Percentiles rank a stretch among this genome's conserved stretches.
phyloP scores from a whole-genome alignment of 2,329 filamentous ascomycete species.

The Emergomyces orientalis region DNA sequence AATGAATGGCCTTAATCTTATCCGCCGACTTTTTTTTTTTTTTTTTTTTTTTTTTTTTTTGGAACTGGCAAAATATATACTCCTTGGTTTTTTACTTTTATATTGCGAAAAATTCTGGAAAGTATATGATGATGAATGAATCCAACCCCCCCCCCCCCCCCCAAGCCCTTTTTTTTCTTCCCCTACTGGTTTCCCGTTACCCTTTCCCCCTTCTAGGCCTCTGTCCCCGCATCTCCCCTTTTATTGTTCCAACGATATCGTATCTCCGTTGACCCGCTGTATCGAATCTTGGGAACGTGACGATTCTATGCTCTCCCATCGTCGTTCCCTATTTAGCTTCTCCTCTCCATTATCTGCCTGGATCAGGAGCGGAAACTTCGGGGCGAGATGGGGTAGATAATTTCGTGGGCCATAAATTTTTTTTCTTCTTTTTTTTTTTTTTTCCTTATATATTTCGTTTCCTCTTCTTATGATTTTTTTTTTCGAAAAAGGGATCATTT shows the following conservation, averaged over 20 bases:
- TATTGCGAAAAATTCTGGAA: neutral
- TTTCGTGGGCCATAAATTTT: neutral
- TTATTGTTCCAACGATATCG: neutral
- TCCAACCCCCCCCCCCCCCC: too few species aligned
- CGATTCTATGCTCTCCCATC: neutral
- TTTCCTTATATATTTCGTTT: neutral
- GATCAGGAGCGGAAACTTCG: neutral
- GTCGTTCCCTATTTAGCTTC: neutral
- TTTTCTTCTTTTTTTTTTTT: neutral
- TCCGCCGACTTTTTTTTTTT: neutral
- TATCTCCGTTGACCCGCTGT: neutral
- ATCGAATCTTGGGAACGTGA: neutral
- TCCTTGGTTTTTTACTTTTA: neutral
- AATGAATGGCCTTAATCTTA: too few species aligned
- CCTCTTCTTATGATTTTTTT: neutral
- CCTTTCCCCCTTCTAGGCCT: neutral
- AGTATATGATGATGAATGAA: slow-evolving; percentile 1
- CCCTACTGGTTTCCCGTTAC: neutral
- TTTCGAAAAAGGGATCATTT: neutral
- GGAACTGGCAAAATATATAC: neutral
- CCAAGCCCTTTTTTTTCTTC: neutral
- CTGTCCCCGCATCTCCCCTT: too few species aligned
- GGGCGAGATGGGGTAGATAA: neutral
- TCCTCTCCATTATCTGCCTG: neutral
- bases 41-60: neutral